phyloP scores from a whole-genome alignment of 352 stramenopile species.

The Phytophthora uliginosa region DNA sequence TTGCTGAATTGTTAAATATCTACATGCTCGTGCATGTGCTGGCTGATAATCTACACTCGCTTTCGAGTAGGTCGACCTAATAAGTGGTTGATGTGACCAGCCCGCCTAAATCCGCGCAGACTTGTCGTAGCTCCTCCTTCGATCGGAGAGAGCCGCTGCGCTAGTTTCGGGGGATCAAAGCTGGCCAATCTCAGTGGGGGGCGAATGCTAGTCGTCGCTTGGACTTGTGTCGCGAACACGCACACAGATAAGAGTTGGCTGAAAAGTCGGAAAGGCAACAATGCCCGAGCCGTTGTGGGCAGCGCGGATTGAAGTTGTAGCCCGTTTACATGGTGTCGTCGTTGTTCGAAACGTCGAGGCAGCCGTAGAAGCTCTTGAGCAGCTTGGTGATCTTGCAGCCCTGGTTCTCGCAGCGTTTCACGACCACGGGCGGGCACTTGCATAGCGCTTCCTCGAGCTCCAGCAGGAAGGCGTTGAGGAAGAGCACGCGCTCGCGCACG shows the following conservation, averaged over 20 bases:
- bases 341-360: slow-evolving; percentile 51
- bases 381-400: slow-evolving; percentile 88
- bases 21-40: slow-evolving; percentile 31
- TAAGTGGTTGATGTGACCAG: slow-evolving; percentile 26
- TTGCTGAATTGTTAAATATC: slow-evolving; percentile 36
- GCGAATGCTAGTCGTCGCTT: slow-evolving; percentile 17
- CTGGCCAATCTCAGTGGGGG: neutral
- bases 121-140: slow-evolving; percentile 34
- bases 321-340: slow-evolving; percentile 56
- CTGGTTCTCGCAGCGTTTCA: slow-evolving; percentile 82
- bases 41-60: slow-evolving; percentile 32
- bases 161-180: neutral
- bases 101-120: slow-evolving; percentile 11
- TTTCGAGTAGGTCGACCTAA: slow-evolving; percentile 27
- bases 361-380: slow-evolving; percentile 90
- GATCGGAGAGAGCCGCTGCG: slow-evolving; percentile 31
- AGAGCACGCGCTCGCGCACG: slow-evolving; percentile 80
- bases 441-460: slow-evolving; percentile 78
- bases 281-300: neutral
- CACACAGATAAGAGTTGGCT: slow-evolving; percentile 28
- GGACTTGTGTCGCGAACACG: slow-evolving; percentile 12
- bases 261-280: neutral
- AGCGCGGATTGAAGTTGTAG: neutral
- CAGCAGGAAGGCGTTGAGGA: slow-evolving; percentile 86
- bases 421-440: slow-evolving; percentile 81